A percentile compares a stretch with the other conserved stretches of the same genome.
Conservation (phyloP, 1,139 yeast species). For the Wickerhamiella infanticola region DNA sequence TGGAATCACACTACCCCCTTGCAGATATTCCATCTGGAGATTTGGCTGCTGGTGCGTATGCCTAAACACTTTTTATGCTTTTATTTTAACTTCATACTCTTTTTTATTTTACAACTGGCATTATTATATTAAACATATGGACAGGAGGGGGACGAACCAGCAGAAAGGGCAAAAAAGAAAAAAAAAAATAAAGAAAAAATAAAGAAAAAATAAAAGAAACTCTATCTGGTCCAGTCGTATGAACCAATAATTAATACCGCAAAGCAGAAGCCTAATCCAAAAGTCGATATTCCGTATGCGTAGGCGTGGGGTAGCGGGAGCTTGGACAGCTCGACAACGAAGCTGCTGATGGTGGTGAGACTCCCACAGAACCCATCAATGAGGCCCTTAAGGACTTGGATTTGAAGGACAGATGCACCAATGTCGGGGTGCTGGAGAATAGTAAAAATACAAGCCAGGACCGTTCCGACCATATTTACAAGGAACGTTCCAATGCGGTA, state of each 20-base stretch:
- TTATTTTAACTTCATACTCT: background rate
- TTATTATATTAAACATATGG: too few relatives aligned
- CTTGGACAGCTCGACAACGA: conserved; percentile 46
- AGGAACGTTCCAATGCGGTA: conserved; percentile 57
- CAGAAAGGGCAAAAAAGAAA: too few relatives aligned
- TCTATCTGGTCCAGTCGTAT: conserved; percentile 29
- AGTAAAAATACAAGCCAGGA: conserved; percentile 39
- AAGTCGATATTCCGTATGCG: conserved; percentile 27
- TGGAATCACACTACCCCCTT: conserved; percentile 2
- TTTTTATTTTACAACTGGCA: background rate
- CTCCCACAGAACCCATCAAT: conserved; percentile 65
- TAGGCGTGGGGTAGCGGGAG: conserved; percentile 26
- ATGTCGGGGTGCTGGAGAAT: conserved; percentile 28
- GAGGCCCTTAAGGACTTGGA: conserved; percentile 40
- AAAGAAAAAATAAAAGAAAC: background rate
- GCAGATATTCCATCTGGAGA: conserved; percentile 1
- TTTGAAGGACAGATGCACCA: conserved; percentile 18
- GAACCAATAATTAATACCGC: conserved; percentile 33
- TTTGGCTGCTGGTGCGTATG: background rate
- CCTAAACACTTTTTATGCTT: background rate
- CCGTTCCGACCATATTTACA: conserved; percentile 48
- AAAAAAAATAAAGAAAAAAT: background rate
- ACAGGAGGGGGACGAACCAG: too few relatives aligned
- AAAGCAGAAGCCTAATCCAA: conserved; percentile 24
- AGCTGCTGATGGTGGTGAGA: conserved; percentile 63